These are phyloP conservation scores for Cystofilobasidium ferigula DNA, from an alignment of 768 basidiomycete genomes.

Conservation along the genomic window DNA sequence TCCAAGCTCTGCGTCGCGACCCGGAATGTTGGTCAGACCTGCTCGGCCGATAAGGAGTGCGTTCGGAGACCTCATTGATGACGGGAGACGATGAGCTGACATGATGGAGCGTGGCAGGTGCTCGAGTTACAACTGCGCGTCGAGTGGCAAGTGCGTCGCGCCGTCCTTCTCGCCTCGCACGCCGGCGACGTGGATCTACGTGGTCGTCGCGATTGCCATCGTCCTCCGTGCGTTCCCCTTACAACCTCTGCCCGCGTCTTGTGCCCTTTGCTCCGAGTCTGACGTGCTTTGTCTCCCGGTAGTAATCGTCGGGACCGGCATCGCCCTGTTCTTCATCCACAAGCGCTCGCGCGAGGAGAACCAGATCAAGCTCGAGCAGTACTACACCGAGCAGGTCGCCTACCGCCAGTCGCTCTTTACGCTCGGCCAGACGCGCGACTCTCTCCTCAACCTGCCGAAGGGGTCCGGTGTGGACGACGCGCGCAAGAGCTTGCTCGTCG, in stretches of 20 bases:
- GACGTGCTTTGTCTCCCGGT: not conserved
- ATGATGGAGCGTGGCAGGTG: constrained; percentile 48
- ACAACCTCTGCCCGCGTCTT: not conserved
- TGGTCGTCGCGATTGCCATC: constrained; percentile 59
- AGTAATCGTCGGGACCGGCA: constrained; percentile 67
- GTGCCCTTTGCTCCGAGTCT: too few species aligned
- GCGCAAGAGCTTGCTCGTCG: constrained; percentile 15
- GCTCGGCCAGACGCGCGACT: constrained; percentile 18
- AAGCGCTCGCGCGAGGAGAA: constrained; percentile 60
- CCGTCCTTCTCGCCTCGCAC: constrained; percentile 53
- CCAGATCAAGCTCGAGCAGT: constrained; percentile 71
- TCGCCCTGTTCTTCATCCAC: constrained; percentile 59
- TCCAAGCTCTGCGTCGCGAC: constrained; percentile 49
- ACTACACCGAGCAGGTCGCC: constrained; percentile 58
- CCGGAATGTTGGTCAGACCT: constrained; percentile 51
- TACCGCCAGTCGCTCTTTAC: constrained; percentile 24
- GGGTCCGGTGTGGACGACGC: constrained; percentile 15
- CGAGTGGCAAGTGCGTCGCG: constrained; percentile 52
- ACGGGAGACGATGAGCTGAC: too few species aligned
- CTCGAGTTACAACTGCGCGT: constrained; percentile 60
- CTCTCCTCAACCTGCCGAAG: constrained; percentile 23
- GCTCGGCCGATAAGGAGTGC: constrained; percentile 50
- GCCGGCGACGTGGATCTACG: constrained; percentile 59
- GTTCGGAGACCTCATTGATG: constrained; percentile 10
- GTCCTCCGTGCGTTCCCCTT: constrained; percentile 51